Percentiles rank a stretch among this genome's conserved stretches.
phyloP scores from a whole-genome alignment of 768 basidiomycete species.

The Lactarius hengduanensis region DNA sequence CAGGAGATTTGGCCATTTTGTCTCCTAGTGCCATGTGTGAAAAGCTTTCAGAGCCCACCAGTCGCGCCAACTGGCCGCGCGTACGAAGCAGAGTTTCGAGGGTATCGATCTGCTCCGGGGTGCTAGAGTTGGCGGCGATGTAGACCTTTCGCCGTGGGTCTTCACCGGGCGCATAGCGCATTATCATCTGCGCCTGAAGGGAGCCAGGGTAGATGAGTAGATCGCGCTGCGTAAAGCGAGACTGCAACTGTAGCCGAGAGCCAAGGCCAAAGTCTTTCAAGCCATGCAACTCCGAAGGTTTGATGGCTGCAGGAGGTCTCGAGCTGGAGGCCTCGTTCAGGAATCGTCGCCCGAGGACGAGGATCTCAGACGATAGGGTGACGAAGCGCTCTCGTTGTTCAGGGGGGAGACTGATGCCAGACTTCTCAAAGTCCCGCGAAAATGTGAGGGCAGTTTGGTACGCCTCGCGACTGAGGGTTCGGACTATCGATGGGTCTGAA shows the following conservation, averaged over 20 bases:
- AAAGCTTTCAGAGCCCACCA: conserved; percentile 85
- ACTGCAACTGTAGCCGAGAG: conserved; percentile 67
- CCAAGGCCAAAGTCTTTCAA: conserved; percentile 79
- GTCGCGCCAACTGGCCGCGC: conserved; percentile 75
- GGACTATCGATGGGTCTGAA: conserved; percentile 62
- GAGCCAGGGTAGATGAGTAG: conserved; percentile 82
- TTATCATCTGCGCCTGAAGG: conserved; percentile 90
- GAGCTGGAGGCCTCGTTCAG: conserved; percentile 62
- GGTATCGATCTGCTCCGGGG: conserved; percentile 67
- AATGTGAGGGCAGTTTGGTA: conserved; percentile 88
- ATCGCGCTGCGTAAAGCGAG: conserved; percentile 71
- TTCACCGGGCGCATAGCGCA: conserved; percentile 83
- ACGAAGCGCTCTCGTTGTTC: conserved; percentile 80
- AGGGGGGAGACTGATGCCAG: conserved; percentile 86
- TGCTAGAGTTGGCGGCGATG: conserved; percentile 76
- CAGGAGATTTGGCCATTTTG: conserved; percentile 97
- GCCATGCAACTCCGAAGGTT: conserved; percentile 66
- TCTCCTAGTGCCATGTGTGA: conserved; percentile 85
- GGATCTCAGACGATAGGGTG: conserved; percentile 83
- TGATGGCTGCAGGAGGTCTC: conserved; percentile 65
- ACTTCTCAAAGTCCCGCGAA: conserved; percentile 96
- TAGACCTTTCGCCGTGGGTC: conserved; percentile 81
- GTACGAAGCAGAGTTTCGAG: conserved; percentile 74
- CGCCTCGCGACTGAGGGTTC: conserved; percentile 71
- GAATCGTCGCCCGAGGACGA: conserved; percentile 85